Evolutionary conservation across 1,284 basidiomycete species (phyloP).

Genomic region (Rhodotorula mucilaginosa): DNA sequence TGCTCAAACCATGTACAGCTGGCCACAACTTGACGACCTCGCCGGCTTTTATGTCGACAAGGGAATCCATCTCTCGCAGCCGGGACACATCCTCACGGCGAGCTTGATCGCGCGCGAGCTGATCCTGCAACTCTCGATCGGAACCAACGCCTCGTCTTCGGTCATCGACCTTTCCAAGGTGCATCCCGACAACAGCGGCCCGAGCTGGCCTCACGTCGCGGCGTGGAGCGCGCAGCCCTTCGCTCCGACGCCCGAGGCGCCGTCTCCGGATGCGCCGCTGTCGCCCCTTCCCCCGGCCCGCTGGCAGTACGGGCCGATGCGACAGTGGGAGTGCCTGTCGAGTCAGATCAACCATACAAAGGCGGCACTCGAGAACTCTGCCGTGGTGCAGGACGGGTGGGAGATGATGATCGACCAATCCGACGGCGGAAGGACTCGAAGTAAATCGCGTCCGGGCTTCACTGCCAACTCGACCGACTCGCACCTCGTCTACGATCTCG

Average conservation of each 20-base stretch:
- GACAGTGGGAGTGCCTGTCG: conserved; percentile 1
- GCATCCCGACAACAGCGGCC: not conserved
- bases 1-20: not conserved
- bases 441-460: not conserved
- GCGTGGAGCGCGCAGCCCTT: not conserved
- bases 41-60: not conserved
- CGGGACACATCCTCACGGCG: conserved; percentile 2
- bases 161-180: not conserved
- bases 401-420: not conserved
- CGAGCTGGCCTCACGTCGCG: conserved; percentile 1
- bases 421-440: not conserved
- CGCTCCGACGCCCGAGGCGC: not conserved
- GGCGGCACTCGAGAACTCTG: not conserved
- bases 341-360: conserved; percentile 2
- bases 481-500: not conserved
- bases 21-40: not conserved
- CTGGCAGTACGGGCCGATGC: conserved; percentile 2
- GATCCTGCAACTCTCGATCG: conserved; percentile 2
- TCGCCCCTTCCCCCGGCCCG: not conserved
- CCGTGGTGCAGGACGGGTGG: not conserved
- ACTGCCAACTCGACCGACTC: not conserved
- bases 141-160: not conserved
- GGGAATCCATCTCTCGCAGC: not conserved
- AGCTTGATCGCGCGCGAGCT: not conserved
- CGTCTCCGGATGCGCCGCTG: not conserved